phyloP scores from a whole-genome alignment of 345 rosid species.

The Jatropha curcas region DNA sequence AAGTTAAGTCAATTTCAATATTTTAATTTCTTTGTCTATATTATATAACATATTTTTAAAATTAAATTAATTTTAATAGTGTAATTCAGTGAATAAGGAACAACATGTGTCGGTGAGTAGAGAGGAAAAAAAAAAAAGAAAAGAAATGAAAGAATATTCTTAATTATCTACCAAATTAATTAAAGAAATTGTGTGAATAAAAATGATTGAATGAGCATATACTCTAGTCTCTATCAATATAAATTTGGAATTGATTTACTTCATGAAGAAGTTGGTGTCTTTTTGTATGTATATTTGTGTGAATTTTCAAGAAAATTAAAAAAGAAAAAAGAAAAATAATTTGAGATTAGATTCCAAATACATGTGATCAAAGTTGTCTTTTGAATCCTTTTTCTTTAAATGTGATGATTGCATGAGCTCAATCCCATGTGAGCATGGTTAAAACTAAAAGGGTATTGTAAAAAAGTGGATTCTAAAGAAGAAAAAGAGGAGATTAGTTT shows the following conservation, averaged over 20 bases:
- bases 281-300: background rate
- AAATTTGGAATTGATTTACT: background rate
- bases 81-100: background rate
- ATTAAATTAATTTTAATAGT: too few species aligned
- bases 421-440: conserved; percentile 34
- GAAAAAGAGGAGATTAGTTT: background rate
- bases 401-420: conserved; percentile 42
- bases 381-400: conserved; percentile 15
- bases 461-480: conserved; percentile 10
- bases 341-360: conserved; percentile 25
- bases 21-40: too few species aligned
- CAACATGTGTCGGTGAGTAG: background rate
- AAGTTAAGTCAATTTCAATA: too few species aligned
- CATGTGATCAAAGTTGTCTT: conserved; percentile 36
- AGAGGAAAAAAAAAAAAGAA: background rate
- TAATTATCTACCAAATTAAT: background rate
- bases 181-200: background rate
- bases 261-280: background rate
- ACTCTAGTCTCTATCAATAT: background rate
- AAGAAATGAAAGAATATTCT: conserved; percentile 23
- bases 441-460: background rate
- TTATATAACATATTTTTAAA: too few species aligned
- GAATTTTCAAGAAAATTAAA: background rate
- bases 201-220: background rate
- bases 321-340: background rate